These are phyloP conservation scores for Solanum virginianum DNA, from an alignment of 257 asterid species.

Conservation along the genomic window DNA sequence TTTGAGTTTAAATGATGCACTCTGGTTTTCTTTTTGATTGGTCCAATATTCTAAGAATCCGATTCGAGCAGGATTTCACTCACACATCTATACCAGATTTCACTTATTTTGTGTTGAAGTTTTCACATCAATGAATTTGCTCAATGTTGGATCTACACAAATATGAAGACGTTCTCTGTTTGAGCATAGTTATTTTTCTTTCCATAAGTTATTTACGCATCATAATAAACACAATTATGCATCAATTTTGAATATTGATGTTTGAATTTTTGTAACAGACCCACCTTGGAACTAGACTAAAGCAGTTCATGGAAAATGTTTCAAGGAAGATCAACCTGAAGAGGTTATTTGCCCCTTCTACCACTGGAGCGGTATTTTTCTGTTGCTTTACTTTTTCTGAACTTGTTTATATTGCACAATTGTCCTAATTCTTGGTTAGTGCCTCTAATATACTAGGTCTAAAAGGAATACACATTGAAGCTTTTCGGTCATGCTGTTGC, in stretches of 20 bases:
- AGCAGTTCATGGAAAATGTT: constrained; percentile 19
- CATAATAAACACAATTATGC: background rate
- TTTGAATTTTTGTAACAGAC: constrained; percentile 31
- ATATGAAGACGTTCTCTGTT: background rate
- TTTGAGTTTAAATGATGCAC: background rate
- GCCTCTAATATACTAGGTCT: background rate
- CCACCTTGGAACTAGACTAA: constrained; percentile 19
- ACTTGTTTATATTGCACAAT: background rate
- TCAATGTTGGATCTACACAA: background rate
- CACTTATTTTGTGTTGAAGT: background rate
- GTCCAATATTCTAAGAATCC: background rate
- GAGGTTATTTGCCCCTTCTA: constrained; percentile 75
- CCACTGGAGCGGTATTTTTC: constrained; percentile 59
- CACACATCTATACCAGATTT: background rate
- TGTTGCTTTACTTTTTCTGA: background rate
- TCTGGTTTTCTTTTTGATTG: background rate
- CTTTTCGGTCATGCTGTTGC: background rate
- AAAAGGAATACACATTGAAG: background rate
- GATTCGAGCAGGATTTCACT: background rate
- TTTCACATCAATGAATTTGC: background rate
- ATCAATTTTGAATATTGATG: background rate
- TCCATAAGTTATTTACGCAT: background rate
- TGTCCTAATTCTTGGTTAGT: background rate
- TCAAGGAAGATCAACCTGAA: constrained; percentile 49
- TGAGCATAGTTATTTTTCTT: background rate